Evolutionary conservation across 345 rosid genomes (phyloP).

Genomic region (Crucihimalaya himalaica): DNA sequence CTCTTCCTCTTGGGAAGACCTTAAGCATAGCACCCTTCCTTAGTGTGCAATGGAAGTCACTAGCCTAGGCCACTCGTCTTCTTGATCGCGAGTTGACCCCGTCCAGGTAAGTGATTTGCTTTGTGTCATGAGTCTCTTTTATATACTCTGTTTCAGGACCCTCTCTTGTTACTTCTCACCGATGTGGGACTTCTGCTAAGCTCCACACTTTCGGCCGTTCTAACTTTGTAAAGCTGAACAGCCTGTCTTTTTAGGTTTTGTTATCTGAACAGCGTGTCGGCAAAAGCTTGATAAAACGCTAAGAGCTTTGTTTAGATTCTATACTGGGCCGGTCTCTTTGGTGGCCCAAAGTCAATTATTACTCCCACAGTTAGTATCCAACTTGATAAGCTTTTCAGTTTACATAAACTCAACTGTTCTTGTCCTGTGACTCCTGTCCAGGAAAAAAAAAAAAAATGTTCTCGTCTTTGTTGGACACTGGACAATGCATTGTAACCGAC

Average conservation of each 20-base stretch:
- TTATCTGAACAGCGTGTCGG: background rate
- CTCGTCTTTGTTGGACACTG: background rate
- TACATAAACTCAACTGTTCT: background rate
- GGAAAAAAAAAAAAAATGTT: no score
- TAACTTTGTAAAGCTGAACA: background rate
- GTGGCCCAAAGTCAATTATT: background rate
- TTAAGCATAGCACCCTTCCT: constrained; percentile 44
- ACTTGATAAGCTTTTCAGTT: constrained; percentile 2
- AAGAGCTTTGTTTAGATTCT: background rate
- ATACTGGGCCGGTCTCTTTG: constrained; percentile 11
- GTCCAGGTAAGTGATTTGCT: constrained; percentile 39
- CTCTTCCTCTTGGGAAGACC: constrained; percentile 57
- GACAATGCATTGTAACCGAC: background rate
- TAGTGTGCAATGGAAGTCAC: constrained; percentile 41
- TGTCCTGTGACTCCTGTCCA: no score
- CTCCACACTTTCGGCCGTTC: constrained; percentile 3
- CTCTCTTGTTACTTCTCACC: background rate
- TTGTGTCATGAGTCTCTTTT: rapidly evolving
- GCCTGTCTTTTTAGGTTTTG: background rate
- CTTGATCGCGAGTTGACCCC: constrained; percentile 43
- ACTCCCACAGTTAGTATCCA: background rate
- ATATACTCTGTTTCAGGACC: background rate
- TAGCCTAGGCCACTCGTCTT: constrained; percentile 42
- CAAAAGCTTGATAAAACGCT: background rate
- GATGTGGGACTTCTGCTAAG: constrained; percentile 24